Evolutionary conservation across 768 basidiomycete genomes (phyloP), one percentile per base, ranked within the genome.

Genomic region (Hygrophoropsis aurantiaca): DNA sequence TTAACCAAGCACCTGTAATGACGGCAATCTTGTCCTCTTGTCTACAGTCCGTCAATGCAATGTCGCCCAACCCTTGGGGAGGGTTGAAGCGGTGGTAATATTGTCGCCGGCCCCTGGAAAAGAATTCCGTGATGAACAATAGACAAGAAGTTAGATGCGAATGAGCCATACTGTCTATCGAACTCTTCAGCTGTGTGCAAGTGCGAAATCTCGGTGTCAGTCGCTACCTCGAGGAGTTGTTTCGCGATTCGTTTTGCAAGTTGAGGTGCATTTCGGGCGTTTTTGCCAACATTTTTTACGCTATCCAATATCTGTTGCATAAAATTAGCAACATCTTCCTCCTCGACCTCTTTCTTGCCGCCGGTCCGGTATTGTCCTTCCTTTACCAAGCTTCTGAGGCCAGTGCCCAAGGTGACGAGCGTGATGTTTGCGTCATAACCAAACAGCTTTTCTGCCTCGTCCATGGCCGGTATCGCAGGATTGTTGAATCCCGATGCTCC

Each of bases 141-240:
- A n/a, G n/a, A n/a, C n/a, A 40, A 18, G 40, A 19, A 25, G 23
- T 40, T 19, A 18, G 21, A 40, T 9, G 11, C 15, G 21, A 15
- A 9, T 40, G 20, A 25, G n/a, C 26, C 20, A 18, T 18, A 5
- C 40, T n/a, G 21, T 40, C 40, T 40, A 21, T 40, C 23, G 7
- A 40, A 40, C 8, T 40, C 16, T 21, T 40, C 40, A 40, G 21
- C 21, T 9, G 26, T 18, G 8, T 25, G 40, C 13, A 40, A 21
- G 40, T 40, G 40, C 16, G 40, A 40, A 15, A 40, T 40, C 19
- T 40, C 40, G 7, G 40, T 40, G 15, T 40, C 40, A 25, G n/a
- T 40, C 40, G 40, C 40, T 21, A 40, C 40, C 7, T 40, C 40
- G 40, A 18, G 40, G 19, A 40, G 40, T 40, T 40, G 40, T 40